A percentile compares a stretch with the other conserved stretches of the same genome.
These are phyloP conservation scores for Myxozyma nipponensis DNA, from an alignment of 805 yeast species.

Conservation along the genomic window DNA sequence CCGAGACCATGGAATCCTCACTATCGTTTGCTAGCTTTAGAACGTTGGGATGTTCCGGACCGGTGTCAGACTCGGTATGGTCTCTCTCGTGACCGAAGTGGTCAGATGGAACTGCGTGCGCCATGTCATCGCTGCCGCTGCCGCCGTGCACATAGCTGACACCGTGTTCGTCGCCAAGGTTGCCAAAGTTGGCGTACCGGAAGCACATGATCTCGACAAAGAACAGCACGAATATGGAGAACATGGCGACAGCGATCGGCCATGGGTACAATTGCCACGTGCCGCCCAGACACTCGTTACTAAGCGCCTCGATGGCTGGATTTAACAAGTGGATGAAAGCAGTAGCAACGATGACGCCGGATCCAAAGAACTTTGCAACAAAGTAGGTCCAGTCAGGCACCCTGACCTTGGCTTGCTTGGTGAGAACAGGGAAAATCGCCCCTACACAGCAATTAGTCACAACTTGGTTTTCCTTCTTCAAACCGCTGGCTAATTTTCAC, in stretches of 20 bases:
- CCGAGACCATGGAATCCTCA: neutral
- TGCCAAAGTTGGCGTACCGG: slow-evolving; percentile 35
- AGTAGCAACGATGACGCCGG: slow-evolving; percentile 75
- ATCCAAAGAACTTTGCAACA: slow-evolving; percentile 43
- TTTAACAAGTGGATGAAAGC: slow-evolving; percentile 55
- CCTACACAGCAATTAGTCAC: no score
- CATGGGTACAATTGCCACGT: slow-evolving; percentile 52
- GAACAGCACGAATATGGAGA: slow-evolving; percentile 46
- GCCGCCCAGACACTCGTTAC: slow-evolving; percentile 24
- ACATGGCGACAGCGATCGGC: slow-evolving; percentile 52
- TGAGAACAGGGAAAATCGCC: slow-evolving; percentile 45
- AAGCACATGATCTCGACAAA: slow-evolving; percentile 49
- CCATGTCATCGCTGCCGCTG: neutral
- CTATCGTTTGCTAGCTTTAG: slow-evolving; percentile 3
- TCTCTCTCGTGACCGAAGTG: slow-evolving; percentile 26
- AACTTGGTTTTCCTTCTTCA: no score
- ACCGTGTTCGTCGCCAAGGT: slow-evolving; percentile 2
- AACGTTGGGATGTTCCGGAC: slow-evolving; percentile 9
- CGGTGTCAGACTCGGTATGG: slow-evolving; percentile 22
- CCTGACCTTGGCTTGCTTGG: slow-evolving; percentile 24
- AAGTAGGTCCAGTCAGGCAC: slow-evolving; percentile 24
- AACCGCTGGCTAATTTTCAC: no score
- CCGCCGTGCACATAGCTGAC: neutral
- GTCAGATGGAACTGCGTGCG: slow-evolving; percentile 23
- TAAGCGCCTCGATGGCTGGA: slow-evolving; percentile 25